Conservation (phyloP, 306 rosid species). For the Vigna reflexopilosa region DNA sequence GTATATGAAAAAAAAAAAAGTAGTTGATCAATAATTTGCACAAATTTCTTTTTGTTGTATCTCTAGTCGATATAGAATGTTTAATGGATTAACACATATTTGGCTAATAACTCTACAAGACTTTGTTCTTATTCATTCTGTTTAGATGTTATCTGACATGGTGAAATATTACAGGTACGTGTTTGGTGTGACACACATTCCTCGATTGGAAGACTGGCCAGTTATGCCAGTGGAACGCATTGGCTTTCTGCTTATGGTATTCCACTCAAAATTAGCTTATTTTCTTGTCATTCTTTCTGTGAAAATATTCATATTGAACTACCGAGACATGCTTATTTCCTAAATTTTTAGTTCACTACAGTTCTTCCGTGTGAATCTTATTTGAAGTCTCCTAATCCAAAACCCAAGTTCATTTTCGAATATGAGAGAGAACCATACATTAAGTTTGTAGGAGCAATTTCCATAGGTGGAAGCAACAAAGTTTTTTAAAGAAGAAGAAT, state of each 20-base stretch:
- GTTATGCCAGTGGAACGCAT: conserved; percentile 85
- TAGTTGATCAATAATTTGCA: not conserved
- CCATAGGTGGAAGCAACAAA: not conserved
- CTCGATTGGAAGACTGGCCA: conserved; percentile 86
- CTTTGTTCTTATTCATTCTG: conserved; percentile 6
- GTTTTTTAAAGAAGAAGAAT: not conserved
- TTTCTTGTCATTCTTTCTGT: conserved; percentile 26
- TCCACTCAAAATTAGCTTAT: conserved; percentile 26
- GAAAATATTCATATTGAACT: conserved; percentile 13
- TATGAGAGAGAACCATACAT: not conserved
- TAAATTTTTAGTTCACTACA: not conserved
- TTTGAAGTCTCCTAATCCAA: conserved; percentile 13
- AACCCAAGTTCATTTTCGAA: conserved; percentile 4
- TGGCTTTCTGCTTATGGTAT: conserved; percentile 80
- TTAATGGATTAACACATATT: not conserved
- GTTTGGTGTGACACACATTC: conserved; percentile 80
- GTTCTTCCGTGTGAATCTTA: conserved; percentile 1
- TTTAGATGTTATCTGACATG: conserved; percentile 24
- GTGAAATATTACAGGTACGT: conserved; percentile 64
- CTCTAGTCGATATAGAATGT: no score
- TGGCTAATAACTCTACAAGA: not conserved
- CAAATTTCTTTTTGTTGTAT: no score
- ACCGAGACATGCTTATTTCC: not conserved
- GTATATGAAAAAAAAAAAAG: not conserved
- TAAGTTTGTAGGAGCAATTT: not conserved